These are phyloP conservation scores for Ceratocystis papillata DNA, from an alignment of 2,329 filamentous ascomycete genomes.

Conservation along the genomic window DNA sequence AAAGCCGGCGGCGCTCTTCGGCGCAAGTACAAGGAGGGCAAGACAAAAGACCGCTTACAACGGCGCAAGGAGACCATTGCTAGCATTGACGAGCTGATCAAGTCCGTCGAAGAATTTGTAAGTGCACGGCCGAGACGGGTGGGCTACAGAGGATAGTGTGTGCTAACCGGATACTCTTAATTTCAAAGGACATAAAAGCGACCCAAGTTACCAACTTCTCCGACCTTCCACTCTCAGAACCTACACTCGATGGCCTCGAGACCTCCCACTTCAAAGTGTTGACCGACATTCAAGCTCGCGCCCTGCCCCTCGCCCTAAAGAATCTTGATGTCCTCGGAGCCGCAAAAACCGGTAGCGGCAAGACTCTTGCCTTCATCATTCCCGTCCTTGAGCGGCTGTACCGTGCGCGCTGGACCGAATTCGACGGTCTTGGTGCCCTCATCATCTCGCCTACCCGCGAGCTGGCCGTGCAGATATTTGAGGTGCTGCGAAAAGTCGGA, in stretches of 20 bases:
- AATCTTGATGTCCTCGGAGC: slow-evolving; percentile 83
- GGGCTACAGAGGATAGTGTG: neutral
- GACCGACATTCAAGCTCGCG: slow-evolving; percentile 82
- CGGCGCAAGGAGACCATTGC: slow-evolving; percentile 35
- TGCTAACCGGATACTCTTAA: neutral
- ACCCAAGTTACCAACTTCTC: slow-evolving; percentile 57
- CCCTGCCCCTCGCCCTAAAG: slow-evolving; percentile 79
- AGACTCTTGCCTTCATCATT: slow-evolving; percentile 85
- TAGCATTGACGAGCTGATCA: slow-evolving; percentile 34
- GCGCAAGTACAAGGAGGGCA: slow-evolving; percentile 24
- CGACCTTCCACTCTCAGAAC: slow-evolving; percentile 73
- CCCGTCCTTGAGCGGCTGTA: slow-evolving; percentile 90
- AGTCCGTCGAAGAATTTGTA: slow-evolving; percentile 35
- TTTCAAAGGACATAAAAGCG: slow-evolving; percentile 48
- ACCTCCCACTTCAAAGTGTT: slow-evolving; percentile 79
- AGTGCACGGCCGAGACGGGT: slow-evolving; percentile 24
- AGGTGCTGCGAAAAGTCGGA: slow-evolving; percentile 82
- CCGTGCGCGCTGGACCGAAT: slow-evolving; percentile 75
- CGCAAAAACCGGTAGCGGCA: slow-evolving; percentile 90
- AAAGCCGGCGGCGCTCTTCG: slow-evolving; percentile 17
- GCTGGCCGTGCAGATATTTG: slow-evolving; percentile 91
- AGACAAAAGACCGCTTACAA: slow-evolving; percentile 25
- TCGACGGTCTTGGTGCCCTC: slow-evolving; percentile 82
- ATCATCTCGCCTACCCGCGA: slow-evolving; percentile 92
- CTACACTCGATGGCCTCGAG: slow-evolving; percentile 68